Conservation (phyloP, 768 basidiomycete species). For the Hericium alpestre region DNA sequence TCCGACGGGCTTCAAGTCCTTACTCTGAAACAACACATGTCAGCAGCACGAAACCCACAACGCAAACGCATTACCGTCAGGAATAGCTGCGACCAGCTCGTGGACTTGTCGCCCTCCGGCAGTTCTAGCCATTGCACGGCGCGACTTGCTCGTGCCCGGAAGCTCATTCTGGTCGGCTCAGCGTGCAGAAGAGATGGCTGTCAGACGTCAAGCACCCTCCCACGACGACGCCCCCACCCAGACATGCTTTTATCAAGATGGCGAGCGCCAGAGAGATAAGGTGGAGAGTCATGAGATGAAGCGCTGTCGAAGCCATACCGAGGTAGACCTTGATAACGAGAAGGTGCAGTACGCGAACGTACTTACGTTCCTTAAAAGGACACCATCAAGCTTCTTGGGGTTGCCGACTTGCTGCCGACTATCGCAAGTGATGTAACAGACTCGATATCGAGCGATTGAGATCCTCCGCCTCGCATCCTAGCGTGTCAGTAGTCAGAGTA, state of each 20-base stretch:
- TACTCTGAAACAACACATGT: conserved; percentile 34
- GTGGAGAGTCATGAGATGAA: too few species aligned
- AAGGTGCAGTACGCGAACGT: background rate
- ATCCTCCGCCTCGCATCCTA: too few species aligned
- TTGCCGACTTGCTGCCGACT: background rate
- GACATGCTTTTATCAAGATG: background rate
- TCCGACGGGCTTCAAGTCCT: conserved; percentile 62
- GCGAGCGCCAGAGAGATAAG: background rate
- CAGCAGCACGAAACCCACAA: background rate
- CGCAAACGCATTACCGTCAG: conserved; percentile 3
- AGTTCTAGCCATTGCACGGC: background rate
- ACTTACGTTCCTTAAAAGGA: background rate
- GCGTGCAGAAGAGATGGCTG: too few species aligned
- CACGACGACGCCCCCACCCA: background rate
- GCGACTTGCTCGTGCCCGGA: background rate
- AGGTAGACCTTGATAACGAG: background rate
- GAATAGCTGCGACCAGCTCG: background rate
- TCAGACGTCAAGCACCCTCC: too few species aligned
- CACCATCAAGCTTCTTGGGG: background rate
- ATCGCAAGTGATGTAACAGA: too few species aligned
- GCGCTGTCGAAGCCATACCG: background rate
- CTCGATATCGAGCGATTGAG: too few species aligned
- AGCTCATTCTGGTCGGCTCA: too few species aligned
- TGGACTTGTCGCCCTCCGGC: conserved; percentile 2
- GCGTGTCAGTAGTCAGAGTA: too few species aligned